A percentile compares a stretch with the other conserved stretches of the same genome.
Evolutionary conservation across 106 monocot genomes (phyloP).

Genomic region (Allium cepa): DNA sequence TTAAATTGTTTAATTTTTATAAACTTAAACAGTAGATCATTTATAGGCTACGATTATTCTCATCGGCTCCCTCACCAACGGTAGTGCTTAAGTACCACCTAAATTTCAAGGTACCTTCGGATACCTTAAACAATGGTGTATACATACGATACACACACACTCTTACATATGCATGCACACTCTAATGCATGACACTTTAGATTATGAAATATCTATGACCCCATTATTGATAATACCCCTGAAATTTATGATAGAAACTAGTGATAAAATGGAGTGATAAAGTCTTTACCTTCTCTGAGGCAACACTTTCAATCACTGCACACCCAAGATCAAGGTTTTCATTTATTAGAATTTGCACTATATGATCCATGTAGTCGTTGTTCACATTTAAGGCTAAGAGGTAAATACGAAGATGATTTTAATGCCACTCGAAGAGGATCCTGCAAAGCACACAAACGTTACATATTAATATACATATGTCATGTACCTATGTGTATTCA

Average conservation of each 20-base stretch:
- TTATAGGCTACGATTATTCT: no score
- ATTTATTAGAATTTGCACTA: conserved; percentile 70
- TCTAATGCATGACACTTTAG: no score
- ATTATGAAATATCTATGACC: no score
- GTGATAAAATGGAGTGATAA: background rate
- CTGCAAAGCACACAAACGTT: conserved; percentile 24
- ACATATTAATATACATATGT: background rate
- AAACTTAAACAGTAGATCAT: no score
- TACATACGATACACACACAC: no score
- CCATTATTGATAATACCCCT: no score
- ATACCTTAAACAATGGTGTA: no score
- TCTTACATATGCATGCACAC: no score
- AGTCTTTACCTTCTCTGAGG: conserved; percentile 74
- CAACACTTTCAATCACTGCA: conserved; percentile 88
- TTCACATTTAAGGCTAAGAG: conserved; percentile 52
- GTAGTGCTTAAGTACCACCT: no score
- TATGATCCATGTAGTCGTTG: conserved; percentile 63
- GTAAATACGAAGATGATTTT: conserved; percentile 53
- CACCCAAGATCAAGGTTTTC: conserved; percentile 97
- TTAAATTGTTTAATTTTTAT: no score
- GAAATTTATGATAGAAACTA: background rate
- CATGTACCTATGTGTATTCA: background rate
- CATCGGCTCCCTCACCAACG: no score
- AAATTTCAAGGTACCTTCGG: no score
- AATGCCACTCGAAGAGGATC: conserved; percentile 83